Evolutionary conservation across 768 basidiomycete genomes (phyloP).

Genomic region (Tremella mesenterica): DNA sequence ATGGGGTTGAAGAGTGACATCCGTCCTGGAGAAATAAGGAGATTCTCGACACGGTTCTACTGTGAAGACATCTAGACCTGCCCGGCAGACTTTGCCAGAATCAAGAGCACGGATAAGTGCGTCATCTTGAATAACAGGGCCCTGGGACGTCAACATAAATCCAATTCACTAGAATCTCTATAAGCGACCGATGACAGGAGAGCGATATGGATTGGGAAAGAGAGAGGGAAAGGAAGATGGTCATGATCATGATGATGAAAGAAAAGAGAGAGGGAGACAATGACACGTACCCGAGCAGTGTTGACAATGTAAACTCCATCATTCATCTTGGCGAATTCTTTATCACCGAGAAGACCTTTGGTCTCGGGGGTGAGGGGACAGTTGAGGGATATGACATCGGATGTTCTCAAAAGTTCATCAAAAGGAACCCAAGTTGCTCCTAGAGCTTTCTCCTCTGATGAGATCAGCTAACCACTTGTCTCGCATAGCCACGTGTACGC

Average conservation of each 20-base stretch:
- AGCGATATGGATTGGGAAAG: not conserved
- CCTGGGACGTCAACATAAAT: conserved; percentile 1
- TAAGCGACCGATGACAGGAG: too few species aligned
- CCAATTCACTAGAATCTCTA: too few species aligned
- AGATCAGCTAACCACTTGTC: not conserved
- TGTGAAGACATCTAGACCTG: conserved; percentile 74
- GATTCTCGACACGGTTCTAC: conserved; percentile 50
- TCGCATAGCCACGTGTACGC: not conserved
- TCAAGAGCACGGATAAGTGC: conserved; percentile 9
- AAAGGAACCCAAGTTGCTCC: conserved; percentile 10
- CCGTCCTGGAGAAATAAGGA: not conserved
- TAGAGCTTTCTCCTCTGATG: conserved; percentile 10
- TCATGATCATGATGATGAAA: not conserved
- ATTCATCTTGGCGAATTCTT: conserved; percentile 64
- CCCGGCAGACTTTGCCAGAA: conserved; percentile 33
- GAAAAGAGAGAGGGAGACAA: not conserved
- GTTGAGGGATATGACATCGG: conserved; percentile 19
- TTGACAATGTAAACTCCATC: conserved; percentile 68
- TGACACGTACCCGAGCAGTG: conserved; percentile 53
- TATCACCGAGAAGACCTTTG: conserved; percentile 61
- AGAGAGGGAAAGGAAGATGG: not conserved
- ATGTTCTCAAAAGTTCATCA: conserved; percentile 15
- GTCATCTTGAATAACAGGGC: conserved; percentile 7
- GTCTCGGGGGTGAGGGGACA: conserved; percentile 63
- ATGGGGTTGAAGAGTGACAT: conserved; percentile 12